These are phyloP conservation scores for Pseudocercospora musae DNA, from an alignment of 2,329 filamentous ascomycete species.

Conservation along the genomic window DNA sequence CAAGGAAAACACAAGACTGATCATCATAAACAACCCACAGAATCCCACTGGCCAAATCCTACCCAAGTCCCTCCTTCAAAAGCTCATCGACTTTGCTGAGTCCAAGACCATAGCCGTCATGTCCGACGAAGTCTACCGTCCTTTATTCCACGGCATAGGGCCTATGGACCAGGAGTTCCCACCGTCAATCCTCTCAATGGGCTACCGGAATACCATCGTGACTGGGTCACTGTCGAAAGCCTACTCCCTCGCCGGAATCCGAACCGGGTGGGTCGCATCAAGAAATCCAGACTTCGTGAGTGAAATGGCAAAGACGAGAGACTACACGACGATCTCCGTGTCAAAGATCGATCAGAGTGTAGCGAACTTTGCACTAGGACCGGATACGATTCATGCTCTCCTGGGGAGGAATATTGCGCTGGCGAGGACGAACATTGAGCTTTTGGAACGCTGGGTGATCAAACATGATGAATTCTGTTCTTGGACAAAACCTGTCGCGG, in stretches of 20 bases:
- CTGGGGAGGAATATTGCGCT: constrained; percentile 63
- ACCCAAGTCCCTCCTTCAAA: constrained; percentile 56
- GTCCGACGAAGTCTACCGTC: constrained; percentile 79
- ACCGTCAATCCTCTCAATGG: constrained; percentile 67
- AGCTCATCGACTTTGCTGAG: constrained; percentile 62
- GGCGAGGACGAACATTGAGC: constrained; percentile 62
- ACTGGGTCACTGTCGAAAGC: constrained; percentile 84
- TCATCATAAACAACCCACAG: constrained; percentile 72
- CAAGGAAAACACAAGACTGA: constrained; percentile 67
- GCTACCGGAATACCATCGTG: constrained; percentile 67
- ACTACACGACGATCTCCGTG: constrained; percentile 85
- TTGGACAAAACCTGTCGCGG: constrained; percentile 73
- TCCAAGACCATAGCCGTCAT: constrained; percentile 64
- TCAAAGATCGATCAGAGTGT: constrained; percentile 78
- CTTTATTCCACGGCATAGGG: constrained; percentile 69
- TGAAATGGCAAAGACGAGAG: constrained; percentile 61
- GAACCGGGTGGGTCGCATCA: constrained; percentile 78
- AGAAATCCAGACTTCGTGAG: constrained; percentile 61
- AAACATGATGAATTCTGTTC: constrained; percentile 61
- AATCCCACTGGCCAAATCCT: constrained; percentile 77
- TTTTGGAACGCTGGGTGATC: constrained; percentile 66
- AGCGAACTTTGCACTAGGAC: constrained; percentile 69
- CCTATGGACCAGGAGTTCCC: constrained; percentile 55
- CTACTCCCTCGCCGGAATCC: constrained; percentile 76
- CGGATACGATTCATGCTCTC: constrained; percentile 60